Conservation (phyloP, 2,329 filamentous ascomycete species). For the Verticillium dahliae region DNA sequence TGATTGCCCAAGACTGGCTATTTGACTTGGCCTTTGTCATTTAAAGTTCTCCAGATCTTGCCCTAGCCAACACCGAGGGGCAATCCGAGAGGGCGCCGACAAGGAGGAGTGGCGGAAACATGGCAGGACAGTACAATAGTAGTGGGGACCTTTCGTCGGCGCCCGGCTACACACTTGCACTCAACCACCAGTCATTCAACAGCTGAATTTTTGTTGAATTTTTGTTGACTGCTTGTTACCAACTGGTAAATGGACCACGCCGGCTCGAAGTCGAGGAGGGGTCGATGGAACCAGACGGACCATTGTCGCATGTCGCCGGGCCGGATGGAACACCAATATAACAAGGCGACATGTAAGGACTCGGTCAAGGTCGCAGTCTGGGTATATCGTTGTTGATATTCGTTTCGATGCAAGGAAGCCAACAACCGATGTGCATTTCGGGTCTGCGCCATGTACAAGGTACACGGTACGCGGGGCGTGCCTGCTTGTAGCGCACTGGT, state of each 20-base stretch:
- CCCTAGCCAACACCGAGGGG: neutral
- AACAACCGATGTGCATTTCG: neutral
- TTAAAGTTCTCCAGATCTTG: neutral
- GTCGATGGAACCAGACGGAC: neutral
- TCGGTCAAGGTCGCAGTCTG: neutral
- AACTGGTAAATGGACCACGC: no score
- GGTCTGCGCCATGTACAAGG: neutral
- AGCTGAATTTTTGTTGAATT: neutral
- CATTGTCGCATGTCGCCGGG: neutral
- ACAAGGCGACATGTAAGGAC: neutral
- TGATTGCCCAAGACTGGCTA: neutral
- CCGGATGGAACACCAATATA: neutral
- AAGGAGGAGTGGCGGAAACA: neutral
- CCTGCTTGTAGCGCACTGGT: neutral
- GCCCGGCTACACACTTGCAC: neutral
- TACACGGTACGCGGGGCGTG: neutral
- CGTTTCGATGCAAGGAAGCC: neutral
- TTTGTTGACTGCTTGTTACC: neutral
- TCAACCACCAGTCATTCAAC: neutral
- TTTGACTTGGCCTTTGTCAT: neutral
- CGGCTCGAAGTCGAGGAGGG: no score
- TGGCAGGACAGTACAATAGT: neutral
- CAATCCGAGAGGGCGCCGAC: neutral
- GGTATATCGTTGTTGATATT: neutral
- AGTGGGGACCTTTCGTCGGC: neutral